Evolutionary conservation across 768 basidiomycete genomes (phyloP), one percentile per base, ranked within the genome.

Genomic region (Tephrocybe sp.): DNA sequence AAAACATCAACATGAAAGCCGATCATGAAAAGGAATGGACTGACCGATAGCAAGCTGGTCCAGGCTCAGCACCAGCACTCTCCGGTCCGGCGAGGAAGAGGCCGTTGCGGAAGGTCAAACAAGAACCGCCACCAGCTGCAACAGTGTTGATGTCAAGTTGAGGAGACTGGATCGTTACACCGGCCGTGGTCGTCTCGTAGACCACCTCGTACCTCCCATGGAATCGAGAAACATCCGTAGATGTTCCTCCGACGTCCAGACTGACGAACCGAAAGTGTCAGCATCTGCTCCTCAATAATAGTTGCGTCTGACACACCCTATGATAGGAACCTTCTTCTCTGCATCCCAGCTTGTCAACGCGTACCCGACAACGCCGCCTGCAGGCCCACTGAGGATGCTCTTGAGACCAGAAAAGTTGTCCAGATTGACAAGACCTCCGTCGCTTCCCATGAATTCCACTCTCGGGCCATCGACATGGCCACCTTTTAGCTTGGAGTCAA

Each of bases 121-220:
- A 87, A 1, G 89, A 92, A 0, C 95, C 96, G 36, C 95, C 95
- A 2, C 96, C 95, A 0, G 96, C 95, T 6, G 95, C 95, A 40
- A 97, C 93, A 5, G 92, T 93, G 64, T 96, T 96, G 67, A 98
- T 95, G 60, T 97, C 94, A 15, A 98, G 79, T 58, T 96, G 93
- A 0, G 94, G 92, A 1, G 87, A 88, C 62, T 95, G 92, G 44
- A 98, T 91, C 0, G 89, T 89, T 16, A 97, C 87, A 1, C 94
- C 92, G 0, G 95, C 95, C 0, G 95, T 98, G 0, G 94, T 96
- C 0, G 95, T 94, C 65, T 98, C 95, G 60, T 93, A 96, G 2
- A 96, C 92, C 15, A 92, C 78, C 64, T 98, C 94, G 61, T 93
- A 94, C 26, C 87, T 77, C 0, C 94, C 96, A 15, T 89, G 88